phyloP scores from a whole-genome alignment of 75 land plant species.

The Cupressus sempervirens region DNA sequence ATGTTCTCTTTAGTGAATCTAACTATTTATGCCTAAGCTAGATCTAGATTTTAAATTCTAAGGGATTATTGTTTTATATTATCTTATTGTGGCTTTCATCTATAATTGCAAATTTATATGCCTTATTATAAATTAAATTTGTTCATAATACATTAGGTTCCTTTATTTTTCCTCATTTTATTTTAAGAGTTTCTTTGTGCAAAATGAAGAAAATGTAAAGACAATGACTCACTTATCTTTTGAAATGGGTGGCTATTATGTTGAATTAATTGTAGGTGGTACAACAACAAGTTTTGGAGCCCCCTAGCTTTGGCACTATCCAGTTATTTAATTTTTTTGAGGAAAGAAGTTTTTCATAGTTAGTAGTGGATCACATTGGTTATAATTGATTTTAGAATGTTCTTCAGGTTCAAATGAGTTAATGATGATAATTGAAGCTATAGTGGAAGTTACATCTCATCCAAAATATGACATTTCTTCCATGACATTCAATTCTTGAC shows the following conservation, averaged over 20 bases:
- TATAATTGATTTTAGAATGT: conserved; percentile 1
- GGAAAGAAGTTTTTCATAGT: not conserved
- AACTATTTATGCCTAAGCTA: not conserved
- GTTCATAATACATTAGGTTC: not conserved
- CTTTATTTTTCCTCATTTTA: not conserved
- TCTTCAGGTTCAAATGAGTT: conserved; percentile 78
- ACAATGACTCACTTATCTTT: conserved; percentile 94
- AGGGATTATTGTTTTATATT: not conserved
- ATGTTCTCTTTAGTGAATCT: not conserved
- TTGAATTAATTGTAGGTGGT: conserved; percentile 92
- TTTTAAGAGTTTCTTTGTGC: conserved; percentile 7
- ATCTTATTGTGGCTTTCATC: not conserved
- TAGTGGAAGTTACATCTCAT: conserved; percentile 89
- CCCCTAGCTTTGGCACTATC: too few relatives aligned
- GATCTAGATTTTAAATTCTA: not conserved
- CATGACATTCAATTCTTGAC: conserved; percentile 98
- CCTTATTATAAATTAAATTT: not conserved
- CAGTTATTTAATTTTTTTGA: too few relatives aligned
- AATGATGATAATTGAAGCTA: conserved; percentile 83
- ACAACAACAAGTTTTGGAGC: too few relatives aligned
- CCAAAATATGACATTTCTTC: conserved; percentile 91
- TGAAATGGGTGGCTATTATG: conserved; percentile 96
- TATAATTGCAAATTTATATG: not conserved
- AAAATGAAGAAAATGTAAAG: conserved; percentile 94
- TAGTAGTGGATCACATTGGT: not conserved